These are phyloP conservation scores for Onygenales sp. DNA, from an alignment of 2,329 filamentous ascomycete species.

Conservation along the genomic window DNA sequence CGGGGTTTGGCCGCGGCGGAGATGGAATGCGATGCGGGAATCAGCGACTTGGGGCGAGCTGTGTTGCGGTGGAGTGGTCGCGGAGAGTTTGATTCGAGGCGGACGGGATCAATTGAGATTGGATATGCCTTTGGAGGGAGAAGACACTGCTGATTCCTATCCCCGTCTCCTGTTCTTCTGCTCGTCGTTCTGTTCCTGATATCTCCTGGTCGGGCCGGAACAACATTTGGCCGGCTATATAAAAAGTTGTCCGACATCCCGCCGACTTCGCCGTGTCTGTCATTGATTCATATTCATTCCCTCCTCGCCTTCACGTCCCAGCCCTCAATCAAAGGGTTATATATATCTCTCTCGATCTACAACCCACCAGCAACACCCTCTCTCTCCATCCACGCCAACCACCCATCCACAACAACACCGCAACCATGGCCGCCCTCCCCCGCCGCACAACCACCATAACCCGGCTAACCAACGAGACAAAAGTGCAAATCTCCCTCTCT, in stretches of 20 bases:
- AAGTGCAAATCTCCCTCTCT: conserved; percentile 85
- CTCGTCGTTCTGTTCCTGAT: no score
- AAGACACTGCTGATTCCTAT: no score
- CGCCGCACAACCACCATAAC: conserved; percentile 71
- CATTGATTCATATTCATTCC: background rate
- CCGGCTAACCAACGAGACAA: conserved; percentile 96
- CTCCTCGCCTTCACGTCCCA: background rate
- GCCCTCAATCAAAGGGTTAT: no score
- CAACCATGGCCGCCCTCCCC: conserved; percentile 15
- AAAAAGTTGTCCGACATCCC: no score
- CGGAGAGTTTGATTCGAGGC: background rate
- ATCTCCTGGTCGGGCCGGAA: no score
- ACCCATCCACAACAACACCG: conserved; percentile 1
- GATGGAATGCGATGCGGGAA: background rate
- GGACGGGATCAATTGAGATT: conserved; percentile 3
- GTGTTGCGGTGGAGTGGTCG: background rate
- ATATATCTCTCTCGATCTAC: background rate
- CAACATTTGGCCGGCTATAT: no score
- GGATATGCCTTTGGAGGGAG: no score
- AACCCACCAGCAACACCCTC: background rate
- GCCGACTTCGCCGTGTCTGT: no score
- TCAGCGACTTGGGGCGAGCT: background rate
- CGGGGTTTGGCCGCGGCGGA: background rate
- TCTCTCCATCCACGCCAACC: background rate
- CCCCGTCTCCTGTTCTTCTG: no score